Conservation (phyloP, 2,329 filamentous ascomycete genomes). For the Verticillium zaregamsianum region DNA sequence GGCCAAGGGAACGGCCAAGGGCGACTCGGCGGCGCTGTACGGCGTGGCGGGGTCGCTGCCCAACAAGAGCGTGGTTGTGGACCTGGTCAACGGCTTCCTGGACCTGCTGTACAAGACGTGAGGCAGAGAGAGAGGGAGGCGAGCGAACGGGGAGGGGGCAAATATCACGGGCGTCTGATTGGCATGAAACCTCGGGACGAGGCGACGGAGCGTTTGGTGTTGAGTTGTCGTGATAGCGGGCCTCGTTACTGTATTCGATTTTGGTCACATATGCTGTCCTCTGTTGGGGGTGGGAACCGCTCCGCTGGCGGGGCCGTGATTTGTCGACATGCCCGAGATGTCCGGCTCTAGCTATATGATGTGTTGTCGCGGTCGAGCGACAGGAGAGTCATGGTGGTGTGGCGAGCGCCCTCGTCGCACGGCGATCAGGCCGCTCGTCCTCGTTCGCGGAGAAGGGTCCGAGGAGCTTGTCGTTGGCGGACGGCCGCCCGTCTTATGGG, state of each 20-base stretch:
- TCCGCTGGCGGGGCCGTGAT: neutral
- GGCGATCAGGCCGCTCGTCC: neutral
- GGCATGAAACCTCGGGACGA: neutral
- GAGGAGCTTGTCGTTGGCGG: neutral
- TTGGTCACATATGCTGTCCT: neutral
- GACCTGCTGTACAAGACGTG: slow-evolving; percentile 84
- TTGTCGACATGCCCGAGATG: neutral
- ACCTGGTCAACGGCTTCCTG: slow-evolving; percentile 85
- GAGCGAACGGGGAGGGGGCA: neutral
- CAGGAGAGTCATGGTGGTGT: neutral
- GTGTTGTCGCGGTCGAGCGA: neutral
- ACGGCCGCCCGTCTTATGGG: neutral
- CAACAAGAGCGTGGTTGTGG: slow-evolving; percentile 91
- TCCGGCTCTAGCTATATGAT: neutral
- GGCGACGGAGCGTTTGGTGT: neutral
- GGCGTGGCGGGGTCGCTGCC: slow-evolving; percentile 92
- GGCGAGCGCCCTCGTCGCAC: neutral
- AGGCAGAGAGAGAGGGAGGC: neutral
- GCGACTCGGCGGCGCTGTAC: slow-evolving; percentile 84
- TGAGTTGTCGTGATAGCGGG: neutral
- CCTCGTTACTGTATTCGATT: neutral
- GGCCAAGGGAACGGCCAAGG: slow-evolving; percentile 61
- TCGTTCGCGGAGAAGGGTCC: neutral
- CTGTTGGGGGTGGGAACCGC: neutral
- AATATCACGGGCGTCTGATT: neutral